Base-by-base conservation (phyloP, 768 basidiomycete genomes). In the Phlebiopsis flavidoalba region DNA sequence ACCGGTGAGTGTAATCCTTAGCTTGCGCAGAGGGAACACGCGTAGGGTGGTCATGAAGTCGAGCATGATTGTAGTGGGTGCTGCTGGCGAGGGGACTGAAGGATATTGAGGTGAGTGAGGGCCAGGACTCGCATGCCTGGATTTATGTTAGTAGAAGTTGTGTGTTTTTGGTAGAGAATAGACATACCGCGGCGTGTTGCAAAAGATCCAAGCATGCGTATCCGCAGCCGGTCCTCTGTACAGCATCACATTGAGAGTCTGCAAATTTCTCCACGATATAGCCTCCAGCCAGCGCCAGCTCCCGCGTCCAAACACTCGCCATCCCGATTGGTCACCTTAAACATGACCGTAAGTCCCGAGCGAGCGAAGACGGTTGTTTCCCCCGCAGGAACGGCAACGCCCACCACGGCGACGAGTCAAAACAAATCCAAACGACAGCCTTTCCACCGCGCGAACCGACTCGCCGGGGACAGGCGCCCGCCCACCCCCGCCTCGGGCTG, bases 1-100 rank as follows among this genome's bases (percentile, higher is more conserved):
- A 49, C 48, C n/a, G 11, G 24, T 49, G 46, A 63, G 15, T 57
- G 58, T 3, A 63, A 26, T 17, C 62, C n/a, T n/a, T n/a, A n/a
- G n/a, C n/a, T n/a, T 59, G 5, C 53, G 62, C 4, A 63, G 5
- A 1, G 53, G 58, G 55, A 47, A 52, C 3, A 3, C 5, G 36
- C 17, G 35, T 2, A 57, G 55, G 10, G 45, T 47, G 37, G 21
- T 57, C 21, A 57, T 15, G 45, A 59, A 33, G n/a, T 53, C 53
- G 2, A 21, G 19, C 8, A 53, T n/a, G n/a, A 53, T 2, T 15
- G 31, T n/a, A 33, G 11, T 12, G 53, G 10, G 10, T 33, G 17
- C 26, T 12, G 40, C 40, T 43, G 3, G 17, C 11, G 2, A 43
- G 10, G 15, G 53, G 31, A 3, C 7, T 31, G 53, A 53, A 33